Evolutionary conservation across 495 filamentous ascomycete species (phyloP), one percentile per base, ranked within the genome.

Genomic region (Neurospora africana): DNA sequence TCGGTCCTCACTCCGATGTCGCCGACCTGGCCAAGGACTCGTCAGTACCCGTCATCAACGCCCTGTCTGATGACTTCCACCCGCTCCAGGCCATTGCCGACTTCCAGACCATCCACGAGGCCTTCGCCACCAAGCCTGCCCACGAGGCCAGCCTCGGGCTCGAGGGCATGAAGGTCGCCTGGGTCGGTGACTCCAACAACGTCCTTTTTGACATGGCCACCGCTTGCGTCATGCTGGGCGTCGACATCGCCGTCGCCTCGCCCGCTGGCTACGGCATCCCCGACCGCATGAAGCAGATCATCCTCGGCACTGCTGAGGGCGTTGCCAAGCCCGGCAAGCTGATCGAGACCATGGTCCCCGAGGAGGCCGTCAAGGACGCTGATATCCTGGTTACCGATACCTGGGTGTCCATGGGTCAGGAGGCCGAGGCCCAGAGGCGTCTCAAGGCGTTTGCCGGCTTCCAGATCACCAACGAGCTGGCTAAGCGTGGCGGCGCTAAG

Each of bases 351-450:
- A 89, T 85, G 19, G 84, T 91, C 3, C 95, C 95, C 3, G 92
- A 95, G 78, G 92, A 96, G 77, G 95, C 95, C 0, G 89, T 98
- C 74, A 92, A 91, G 84, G 85, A 90, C 72, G 95, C 95, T 2
- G 92, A 98, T 76, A 85, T 99, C 53, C 83, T 99, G 23, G 92
- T 98, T 0, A 99, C 95, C 0, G 95, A 99, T 77, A 99, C 95
- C 10, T 99, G 95, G 95, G 86, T 97, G 41, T 96, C 92, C 0
- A 98, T 98, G 95, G 95, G 95, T 47, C 94, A 98, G 83, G 95
- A 99, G 82, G 89, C 86, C 65, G 94, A 98, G 83, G 84, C 88
- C 39, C 84, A 87, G 70, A 89, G 91, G 83, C 84, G 91, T 72
- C 76, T 97, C 73, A 88, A 90, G 81, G 92, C 89, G 36, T 99